These are phyloP conservation scores for Phialophora chinensis DNA, from an alignment of 2,329 filamentous ascomycete genomes.

Conservation along the genomic window DNA sequence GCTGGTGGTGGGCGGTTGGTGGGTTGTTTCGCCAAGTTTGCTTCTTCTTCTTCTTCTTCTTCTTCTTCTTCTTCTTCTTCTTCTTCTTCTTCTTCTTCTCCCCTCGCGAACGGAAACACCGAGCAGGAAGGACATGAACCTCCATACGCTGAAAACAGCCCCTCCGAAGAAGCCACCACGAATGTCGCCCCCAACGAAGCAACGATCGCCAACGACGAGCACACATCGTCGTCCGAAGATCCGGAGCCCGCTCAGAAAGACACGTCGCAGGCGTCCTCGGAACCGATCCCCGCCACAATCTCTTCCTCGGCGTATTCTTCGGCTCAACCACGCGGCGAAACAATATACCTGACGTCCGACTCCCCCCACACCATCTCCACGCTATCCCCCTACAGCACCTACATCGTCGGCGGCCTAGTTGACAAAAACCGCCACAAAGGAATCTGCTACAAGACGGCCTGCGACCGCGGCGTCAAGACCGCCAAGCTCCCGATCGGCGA, in stretches of 20 bases:
- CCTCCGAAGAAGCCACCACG: neutral
- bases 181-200: neutral
- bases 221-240: neutral
- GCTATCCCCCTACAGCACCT: conserved; percentile 85
- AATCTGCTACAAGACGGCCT: conserved; percentile 83
- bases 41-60: neutral
- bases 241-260: conserved; percentile 22
- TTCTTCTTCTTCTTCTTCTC: neutral
- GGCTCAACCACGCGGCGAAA: conserved; percentile 52
- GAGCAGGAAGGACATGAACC: neutral
- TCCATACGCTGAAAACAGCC: neutral
- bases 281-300: neutral
- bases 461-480: conserved; percentile 73
- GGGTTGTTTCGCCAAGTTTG: conserved; percentile 57
- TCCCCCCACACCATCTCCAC: conserved; percentile 82
- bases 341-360: conserved; percentile 91
- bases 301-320: neutral
- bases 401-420: conserved; percentile 91
- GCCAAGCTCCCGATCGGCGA: conserved; percentile 94
- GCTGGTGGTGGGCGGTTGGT: conserved; percentile 66
- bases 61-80: neutral
- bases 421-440: conserved; percentile 97
- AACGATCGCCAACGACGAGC: neutral
- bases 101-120: neutral
- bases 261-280: neutral